phyloP scores from a whole-genome alignment of 1,284 basidiomycete genomes.

The Puccinia horiana region DNA sequence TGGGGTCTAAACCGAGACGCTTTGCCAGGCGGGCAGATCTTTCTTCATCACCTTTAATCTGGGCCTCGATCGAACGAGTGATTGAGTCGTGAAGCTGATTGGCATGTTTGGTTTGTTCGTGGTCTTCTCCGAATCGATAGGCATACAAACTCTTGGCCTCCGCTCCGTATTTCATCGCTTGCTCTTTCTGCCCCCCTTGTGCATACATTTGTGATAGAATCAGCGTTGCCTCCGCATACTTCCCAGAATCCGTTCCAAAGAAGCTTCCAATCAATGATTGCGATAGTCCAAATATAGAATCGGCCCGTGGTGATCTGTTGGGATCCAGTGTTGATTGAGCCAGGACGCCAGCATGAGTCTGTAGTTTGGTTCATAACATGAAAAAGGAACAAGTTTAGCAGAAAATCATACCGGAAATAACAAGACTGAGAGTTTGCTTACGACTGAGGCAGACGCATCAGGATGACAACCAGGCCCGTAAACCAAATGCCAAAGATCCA shows the following conservation, averaged over 20 bases:
- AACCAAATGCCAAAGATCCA: constrained; percentile 63
- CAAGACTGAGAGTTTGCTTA: background rate
- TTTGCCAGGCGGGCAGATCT: constrained; percentile 37
- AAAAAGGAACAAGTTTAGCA: background rate
- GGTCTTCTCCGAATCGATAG: constrained; percentile 36
- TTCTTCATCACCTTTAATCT: constrained; percentile 49
- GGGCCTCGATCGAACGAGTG: constrained; percentile 43
- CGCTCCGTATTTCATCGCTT: constrained; percentile 37
- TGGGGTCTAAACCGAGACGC: constrained; percentile 43
- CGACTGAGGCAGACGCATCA: constrained; percentile 39
- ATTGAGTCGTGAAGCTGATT: constrained; percentile 30
- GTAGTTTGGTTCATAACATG: background rate
- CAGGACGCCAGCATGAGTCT: constrained; percentile 47
- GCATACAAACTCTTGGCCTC: constrained; percentile 37
- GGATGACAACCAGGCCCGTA: constrained; percentile 59
- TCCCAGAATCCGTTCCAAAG: constrained; percentile 36
- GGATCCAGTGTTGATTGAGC: constrained; percentile 36
- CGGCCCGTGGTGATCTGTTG: constrained; percentile 12
- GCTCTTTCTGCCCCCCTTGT: constrained; percentile 35
- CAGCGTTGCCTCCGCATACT: constrained; percentile 47
- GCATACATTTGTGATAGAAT: constrained; percentile 43
- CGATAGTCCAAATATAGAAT: constrained; percentile 45
- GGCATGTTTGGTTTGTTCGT: constrained; percentile 46
- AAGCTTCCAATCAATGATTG: constrained; percentile 44
- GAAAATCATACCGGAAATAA: background rate